Evolutionary conservation across 345 rosid genomes (phyloP).

Genomic region (Lepidium africanum): DNA sequence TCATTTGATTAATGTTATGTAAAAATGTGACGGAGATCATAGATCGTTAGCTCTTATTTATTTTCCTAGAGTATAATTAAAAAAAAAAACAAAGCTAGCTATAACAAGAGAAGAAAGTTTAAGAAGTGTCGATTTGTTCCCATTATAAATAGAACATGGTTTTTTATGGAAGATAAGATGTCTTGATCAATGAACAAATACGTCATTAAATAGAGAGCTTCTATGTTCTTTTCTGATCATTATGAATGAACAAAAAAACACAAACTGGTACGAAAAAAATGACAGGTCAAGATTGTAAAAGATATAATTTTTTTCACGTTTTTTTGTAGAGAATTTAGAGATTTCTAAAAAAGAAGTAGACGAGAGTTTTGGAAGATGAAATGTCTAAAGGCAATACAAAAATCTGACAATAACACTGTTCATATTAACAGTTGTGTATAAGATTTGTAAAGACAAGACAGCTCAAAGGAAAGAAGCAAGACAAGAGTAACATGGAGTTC

Average conservation of each 20-base stretch:
- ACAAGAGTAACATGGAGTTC: slow-evolving; percentile 31
- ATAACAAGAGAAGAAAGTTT: background rate
- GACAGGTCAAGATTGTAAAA: background rate
- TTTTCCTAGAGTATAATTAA: background rate
- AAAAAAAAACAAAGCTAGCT: background rate
- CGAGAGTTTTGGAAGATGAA: slow-evolving; percentile 13
- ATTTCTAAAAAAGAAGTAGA: slow-evolving; percentile 11
- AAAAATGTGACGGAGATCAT: too few species aligned
- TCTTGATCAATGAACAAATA: too few species aligned
- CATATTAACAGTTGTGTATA: background rate
- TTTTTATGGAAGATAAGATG: background rate
- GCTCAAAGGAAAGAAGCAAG: slow-evolving; percentile 16
- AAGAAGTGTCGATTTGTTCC: slow-evolving; percentile 1
- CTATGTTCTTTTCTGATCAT: background rate
- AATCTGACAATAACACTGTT: slow-evolving; percentile 9
- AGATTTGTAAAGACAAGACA: slow-evolving; percentile 17
- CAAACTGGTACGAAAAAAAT: slow-evolving; percentile 8
- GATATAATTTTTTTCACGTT: background rate
- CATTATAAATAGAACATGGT: background rate
- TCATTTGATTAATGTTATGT: too few species aligned
- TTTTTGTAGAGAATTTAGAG: background rate
- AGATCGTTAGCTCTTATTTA: background rate
- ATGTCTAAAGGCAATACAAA: slow-evolving; percentile 3
- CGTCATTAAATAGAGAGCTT: background rate
- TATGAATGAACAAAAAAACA: background rate